A percentile compares a stretch with the other conserved stretches of the same genome.
These are phyloP conservation scores for Xylariales sp. DNA, from an alignment of 2,329 filamentous ascomycete genomes.

Conservation along the genomic window DNA sequence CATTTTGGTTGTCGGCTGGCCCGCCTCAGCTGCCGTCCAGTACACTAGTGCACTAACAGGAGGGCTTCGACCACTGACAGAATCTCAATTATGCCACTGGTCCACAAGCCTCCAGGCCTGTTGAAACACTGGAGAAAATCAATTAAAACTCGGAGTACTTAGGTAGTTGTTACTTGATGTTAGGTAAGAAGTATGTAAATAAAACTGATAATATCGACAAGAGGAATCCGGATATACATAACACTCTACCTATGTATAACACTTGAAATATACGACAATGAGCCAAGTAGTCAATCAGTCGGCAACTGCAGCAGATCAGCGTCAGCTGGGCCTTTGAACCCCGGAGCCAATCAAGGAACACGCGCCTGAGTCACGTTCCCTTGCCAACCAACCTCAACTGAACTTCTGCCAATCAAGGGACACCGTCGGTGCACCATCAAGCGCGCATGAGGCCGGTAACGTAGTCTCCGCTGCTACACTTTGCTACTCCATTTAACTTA, in stretches of 20 bases:
- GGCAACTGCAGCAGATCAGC: slow-evolving; percentile 23
- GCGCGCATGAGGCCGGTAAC: slow-evolving; percentile 30
- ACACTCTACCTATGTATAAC: too few species aligned
- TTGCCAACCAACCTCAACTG: slow-evolving; percentile 39
- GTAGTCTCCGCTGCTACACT: slow-evolving; percentile 21
- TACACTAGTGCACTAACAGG: slow-evolving; percentile 1
- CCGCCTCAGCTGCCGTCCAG: slow-evolving; percentile 5
- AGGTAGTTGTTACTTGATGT: not conserved
- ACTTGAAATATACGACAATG: not conserved
- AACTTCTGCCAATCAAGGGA: slow-evolving; percentile 22
- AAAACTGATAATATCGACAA: not conserved
- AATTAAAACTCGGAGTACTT: slow-evolving; percentile 1
- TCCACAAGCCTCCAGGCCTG: not conserved
- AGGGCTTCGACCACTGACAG: slow-evolving; percentile 18
- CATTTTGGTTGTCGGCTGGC: slow-evolving; percentile 12
- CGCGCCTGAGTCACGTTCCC: slow-evolving; percentile 40
- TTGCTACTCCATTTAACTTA: not conserved
- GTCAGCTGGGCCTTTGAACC: slow-evolving; percentile 23
- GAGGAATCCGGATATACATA: not conserved
- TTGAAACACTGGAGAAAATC: too few species aligned
- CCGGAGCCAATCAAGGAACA: slow-evolving; percentile 23
- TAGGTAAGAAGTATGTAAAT: too few species aligned
- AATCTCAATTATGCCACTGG: slow-evolving; percentile 19
- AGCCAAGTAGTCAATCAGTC: slow-evolving; percentile 17
- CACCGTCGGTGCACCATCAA: slow-evolving; percentile 17